Evolutionary conservation across 331 rosid species (phyloP).

Genomic region (Erythrophleum ivorense): DNA sequence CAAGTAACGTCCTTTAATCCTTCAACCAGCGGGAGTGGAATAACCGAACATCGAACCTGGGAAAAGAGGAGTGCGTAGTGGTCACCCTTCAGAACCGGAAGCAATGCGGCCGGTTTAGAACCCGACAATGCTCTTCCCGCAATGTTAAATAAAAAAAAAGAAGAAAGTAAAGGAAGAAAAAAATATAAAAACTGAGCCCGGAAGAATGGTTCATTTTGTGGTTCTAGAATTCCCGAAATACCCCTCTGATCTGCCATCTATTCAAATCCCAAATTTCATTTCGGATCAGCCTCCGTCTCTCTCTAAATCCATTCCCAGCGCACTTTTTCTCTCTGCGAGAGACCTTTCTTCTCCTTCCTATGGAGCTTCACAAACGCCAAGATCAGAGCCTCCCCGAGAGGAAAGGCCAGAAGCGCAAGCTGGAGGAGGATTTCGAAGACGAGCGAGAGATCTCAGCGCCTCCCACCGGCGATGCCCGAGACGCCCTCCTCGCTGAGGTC

Average conservation of each 20-base stretch:
- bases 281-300: slow-evolving; percentile 53
- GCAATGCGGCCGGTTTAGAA: slow-evolving; percentile 44
- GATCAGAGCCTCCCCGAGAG: slow-evolving; percentile 71
- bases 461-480: slow-evolving; percentile 69
- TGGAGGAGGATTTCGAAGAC: slow-evolving; percentile 73
- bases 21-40: no score
- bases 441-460: slow-evolving; percentile 72
- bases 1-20: neutral
- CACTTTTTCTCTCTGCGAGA: slow-evolving; percentile 32
- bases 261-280: slow-evolving; percentile 54
- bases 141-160: slow-evolving; percentile 4
- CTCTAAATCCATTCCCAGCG: slow-evolving; percentile 20
- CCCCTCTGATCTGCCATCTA: slow-evolving; percentile 48
- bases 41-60: no score
- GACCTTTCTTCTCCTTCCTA: slow-evolving; percentile 45
- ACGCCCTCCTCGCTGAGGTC: slow-evolving; percentile 67
- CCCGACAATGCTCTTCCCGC: slow-evolving; percentile 30
- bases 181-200: neutral
- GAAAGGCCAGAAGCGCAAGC: slow-evolving; percentile 95
- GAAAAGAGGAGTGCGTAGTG: neutral
- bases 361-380: slow-evolving; percentile 78
- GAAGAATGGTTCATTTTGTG: neutral
- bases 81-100: slow-evolving; percentile 18
- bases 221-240: slow-evolving; percentile 27
- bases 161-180: slow-evolving; percentile 8